Percentiles rank a stretch among this genome's conserved stretches.
phyloP scores from a whole-genome alignment of 2,329 filamentous ascomycete species.

The Pseudogymnoascus sp. region DNA sequence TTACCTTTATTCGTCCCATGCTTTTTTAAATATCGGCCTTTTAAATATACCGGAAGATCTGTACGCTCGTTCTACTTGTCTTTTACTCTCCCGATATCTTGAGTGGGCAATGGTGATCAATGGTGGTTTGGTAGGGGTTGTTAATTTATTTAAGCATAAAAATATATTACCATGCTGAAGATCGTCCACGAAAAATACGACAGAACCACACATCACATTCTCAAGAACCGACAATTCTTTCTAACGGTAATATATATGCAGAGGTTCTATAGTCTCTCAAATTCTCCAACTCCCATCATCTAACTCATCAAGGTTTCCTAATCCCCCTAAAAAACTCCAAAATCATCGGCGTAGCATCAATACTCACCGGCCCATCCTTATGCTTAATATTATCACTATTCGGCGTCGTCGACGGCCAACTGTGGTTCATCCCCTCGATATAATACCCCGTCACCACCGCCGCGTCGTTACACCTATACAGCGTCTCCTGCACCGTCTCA shows the following conservation, averaged over 20 bases:
- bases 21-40: neutral
- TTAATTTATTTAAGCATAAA: neutral
- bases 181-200: too few species aligned
- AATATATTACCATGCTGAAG: neutral
- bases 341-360: conserved; percentile 33
- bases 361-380: conserved; percentile 26
- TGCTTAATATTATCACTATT: conserved; percentile 29
- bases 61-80: neutral
- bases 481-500: conserved; percentile 17
- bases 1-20: neutral
- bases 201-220: too few species aligned
- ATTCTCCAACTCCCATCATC: too few species aligned
- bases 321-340: conserved; percentile 32
- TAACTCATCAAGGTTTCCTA: neutral
- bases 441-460: neutral
- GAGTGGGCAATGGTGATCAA: neutral
- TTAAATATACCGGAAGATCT: neutral
- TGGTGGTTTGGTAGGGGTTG: neutral
- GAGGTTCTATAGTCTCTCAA: too few species aligned
- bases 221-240: too few species aligned
- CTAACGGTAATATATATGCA: too few species aligned
- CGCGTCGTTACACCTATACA: conserved; percentile 12
- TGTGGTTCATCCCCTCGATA: conserved; percentile 28
- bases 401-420: conserved; percentile 32
- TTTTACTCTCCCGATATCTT: neutral